Conservation (phyloP, 2,329 filamentous ascomycete species). For the Nakataea oryzae region DNA sequence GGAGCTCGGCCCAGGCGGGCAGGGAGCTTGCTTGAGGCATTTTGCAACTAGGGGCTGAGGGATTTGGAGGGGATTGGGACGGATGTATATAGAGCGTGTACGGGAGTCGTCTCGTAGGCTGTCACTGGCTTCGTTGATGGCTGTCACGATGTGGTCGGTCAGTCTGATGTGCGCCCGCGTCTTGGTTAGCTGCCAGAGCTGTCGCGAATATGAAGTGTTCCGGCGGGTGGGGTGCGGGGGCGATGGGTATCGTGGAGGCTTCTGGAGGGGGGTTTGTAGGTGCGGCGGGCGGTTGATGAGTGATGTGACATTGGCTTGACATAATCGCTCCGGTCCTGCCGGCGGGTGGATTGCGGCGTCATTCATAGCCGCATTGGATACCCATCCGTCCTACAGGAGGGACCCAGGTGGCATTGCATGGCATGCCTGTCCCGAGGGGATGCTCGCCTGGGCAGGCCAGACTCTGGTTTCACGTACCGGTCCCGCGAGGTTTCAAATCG, state of each 20-base stretch:
- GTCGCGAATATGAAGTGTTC: background rate
- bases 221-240: background rate
- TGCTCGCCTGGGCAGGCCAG: too few species aligned
- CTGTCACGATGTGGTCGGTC: background rate
- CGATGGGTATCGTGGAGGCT: background rate
- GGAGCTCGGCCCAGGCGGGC: constrained; percentile 79
- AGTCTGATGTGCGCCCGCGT: background rate
- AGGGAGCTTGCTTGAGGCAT: constrained; percentile 83
- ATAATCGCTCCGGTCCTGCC: background rate
- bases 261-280: background rate
- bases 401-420: background rate
- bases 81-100: background rate
- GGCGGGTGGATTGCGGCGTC: background rate
- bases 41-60: constrained; percentile 11
- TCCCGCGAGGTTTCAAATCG: background rate
- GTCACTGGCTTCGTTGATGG: background rate
- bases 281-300: background rate
- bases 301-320: background rate
- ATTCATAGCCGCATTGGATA: background rate
- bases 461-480: background rate
- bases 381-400: background rate
- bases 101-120: background rate
- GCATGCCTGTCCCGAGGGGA: background rate
- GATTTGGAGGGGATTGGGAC: background rate
- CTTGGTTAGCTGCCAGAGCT: background rate